phyloP scores from a whole-genome alignment of 306 rosid species.

The Cajanus cajan region DNA sequence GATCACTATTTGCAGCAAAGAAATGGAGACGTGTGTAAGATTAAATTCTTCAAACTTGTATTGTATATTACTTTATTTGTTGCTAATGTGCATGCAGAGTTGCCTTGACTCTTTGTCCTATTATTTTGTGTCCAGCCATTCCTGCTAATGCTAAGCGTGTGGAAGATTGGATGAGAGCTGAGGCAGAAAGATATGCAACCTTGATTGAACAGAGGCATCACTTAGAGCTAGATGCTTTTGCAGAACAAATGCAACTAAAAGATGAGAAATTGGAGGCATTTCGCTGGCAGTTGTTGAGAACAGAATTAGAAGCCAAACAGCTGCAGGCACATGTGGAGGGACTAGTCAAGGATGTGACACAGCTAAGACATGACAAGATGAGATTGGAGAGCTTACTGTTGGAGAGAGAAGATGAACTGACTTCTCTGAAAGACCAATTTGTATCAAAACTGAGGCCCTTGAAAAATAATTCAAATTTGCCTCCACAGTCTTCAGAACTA shows the following conservation, averaged over 20 bases:
- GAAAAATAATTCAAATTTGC: constrained; percentile 35
- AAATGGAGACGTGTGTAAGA: constrained; percentile 63
- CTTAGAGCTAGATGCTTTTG: constrained; percentile 86
- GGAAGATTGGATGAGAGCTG: constrained; percentile 76
- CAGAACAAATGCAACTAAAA: constrained; percentile 79
- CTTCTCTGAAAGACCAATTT: constrained; percentile 62
- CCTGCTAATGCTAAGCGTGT: constrained; percentile 66
- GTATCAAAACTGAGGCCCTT: constrained; percentile 49
- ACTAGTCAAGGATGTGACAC: constrained; percentile 64
- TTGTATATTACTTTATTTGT: neutral
- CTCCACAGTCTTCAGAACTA: constrained; percentile 43
- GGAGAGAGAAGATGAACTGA: constrained; percentile 60
- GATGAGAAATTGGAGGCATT: constrained; percentile 85
- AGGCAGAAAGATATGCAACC: constrained; percentile 77
- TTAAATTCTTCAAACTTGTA: constrained; percentile 2
- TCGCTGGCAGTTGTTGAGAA: constrained; percentile 79
- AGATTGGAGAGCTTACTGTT: constrained; percentile 61
- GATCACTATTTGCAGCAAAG: constrained; percentile 48
- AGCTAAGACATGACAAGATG: constrained; percentile 70
- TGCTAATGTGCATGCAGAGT: neutral
- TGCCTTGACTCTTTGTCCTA: neutral
- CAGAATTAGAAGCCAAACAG: constrained; percentile 79
- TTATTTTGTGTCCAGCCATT: constrained; percentile 39
- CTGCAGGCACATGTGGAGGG: constrained; percentile 69
- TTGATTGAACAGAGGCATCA: constrained; percentile 80